phyloP scores from a whole-genome alignment of 768 basidiomycete species.

The Leccinum barrowsii region DNA sequence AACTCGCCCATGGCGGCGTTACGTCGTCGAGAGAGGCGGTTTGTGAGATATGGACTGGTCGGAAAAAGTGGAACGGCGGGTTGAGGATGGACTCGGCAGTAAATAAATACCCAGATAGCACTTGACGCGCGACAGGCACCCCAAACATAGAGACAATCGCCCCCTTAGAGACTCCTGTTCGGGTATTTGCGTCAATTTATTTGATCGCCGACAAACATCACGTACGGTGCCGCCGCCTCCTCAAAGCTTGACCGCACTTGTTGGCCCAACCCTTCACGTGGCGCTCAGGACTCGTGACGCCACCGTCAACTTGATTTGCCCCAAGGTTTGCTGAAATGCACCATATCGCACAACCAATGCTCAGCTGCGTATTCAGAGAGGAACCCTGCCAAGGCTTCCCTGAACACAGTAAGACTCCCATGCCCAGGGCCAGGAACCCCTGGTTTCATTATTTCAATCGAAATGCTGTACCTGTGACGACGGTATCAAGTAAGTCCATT shows the following conservation, averaged over 20 bases:
- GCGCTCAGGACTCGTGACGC: not conserved
- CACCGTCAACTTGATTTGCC: too few relatives aligned
- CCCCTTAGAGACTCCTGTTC: not conserved
- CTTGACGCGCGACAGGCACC: not conserved
- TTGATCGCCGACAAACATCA: not conserved
- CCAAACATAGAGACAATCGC: not conserved
- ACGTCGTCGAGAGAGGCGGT: not conserved
- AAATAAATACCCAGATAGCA: not conserved
- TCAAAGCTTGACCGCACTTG: too few relatives aligned
- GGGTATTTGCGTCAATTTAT: not conserved
- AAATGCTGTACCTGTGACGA: not conserved
- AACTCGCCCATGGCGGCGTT: slow-evolving; percentile 35
- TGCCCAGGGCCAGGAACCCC: not conserved
- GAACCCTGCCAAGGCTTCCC: not conserved
- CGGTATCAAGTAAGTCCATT: not conserved
- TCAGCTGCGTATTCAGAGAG: not conserved
- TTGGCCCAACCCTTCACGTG: not conserved
- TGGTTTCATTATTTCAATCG: not conserved
- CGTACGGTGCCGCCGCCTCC: too few relatives aligned
- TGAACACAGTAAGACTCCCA: not conserved
- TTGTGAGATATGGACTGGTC: not conserved
- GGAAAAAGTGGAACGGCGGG: not conserved
- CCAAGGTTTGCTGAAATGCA: too few relatives aligned
- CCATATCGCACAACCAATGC: too few relatives aligned
- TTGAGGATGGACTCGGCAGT: not conserved